Base-by-base conservation (phyloP, 1,284 basidiomycete species). In the Fomitopsis schrenkii region DNA sequence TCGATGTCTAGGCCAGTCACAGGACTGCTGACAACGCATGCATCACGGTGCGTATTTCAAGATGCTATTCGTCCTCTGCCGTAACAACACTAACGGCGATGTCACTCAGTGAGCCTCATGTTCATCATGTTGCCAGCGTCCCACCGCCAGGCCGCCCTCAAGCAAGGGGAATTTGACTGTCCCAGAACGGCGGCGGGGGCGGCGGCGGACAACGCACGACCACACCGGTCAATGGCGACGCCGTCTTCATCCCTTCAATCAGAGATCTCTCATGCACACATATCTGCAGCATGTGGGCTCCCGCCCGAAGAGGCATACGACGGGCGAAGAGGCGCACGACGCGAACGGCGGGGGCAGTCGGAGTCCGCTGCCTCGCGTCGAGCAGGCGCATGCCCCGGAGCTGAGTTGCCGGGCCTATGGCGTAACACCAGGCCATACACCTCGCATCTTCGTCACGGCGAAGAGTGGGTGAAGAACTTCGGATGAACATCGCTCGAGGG, bases 21-120 rank as follows among this genome's bases (percentile, higher is more conserved):
- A 46, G 22, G 59, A 56, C 38, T 54, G 45, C 50, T 38, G 53
- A 45, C 45, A 59, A 15, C 26, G 19, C 58, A 53, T 53, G 26
- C 36, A 53, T 59, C 48, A 53, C 33, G n/a, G 35, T n/a, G 40
- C 26, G 28, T 46, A 58, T 59, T 53, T 42, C 46, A 42, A n/a
- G 53, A 28, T 46, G 35, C 35, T 53, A 41, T 60, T 56, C 17
- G 54, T 56, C 52, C 52, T 28, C n/a, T 60, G 54, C 46, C 58
- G 58, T 53, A 52, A 53, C 19, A 14, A 53, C 46, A 19, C 33
- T 48, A 22, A 28, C 35, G n/a, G 42, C 28, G 33, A 36, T 38
- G 48, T 22, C 1, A 22, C 22, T 22, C 22, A 22, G 22, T 35
- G 52, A 45, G 35, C 48, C 40, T 45, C 19, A 28, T 44, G 58